Evolutionary conservation across 2,329 filamentous ascomycete genomes (phyloP), one percentile per base, ranked within the genome.

Genomic region (Aspergillus neoniger): DNA sequence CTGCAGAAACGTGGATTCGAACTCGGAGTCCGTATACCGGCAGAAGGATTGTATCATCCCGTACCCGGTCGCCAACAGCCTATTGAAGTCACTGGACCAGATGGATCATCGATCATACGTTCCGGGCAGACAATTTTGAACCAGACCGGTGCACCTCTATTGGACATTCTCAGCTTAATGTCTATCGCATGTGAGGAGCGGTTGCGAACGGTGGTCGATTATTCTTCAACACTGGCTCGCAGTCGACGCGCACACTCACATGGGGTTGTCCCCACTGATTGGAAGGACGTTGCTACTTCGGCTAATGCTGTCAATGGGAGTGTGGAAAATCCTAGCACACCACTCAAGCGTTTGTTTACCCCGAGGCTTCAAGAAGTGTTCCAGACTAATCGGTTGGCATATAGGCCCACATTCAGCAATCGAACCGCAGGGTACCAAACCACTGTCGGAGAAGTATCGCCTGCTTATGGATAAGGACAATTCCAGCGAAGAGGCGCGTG

Each of bases 181-280:
- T 95, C 92, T 5, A 84, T 97, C 59, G 91, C 91, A 17, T 88
- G 91, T 9, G 91, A 94, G 72, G 90, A 96, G 67, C 85, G 92
- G 28, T 69, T 97, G 39, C 84, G 91, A 56, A 86, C 87, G 12
- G 77, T 97, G 30, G 72, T 97, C 3, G 90, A 93, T 70, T 92
- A 96, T 68, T 88, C 91, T 10, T 85, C 88, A 57, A 83, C 83
- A 9, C 78, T 96, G 49, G 86, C 91, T 3, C 83, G 83, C 61
- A 90, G 86, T 61, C 86, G 94, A 57, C 89, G 91, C 71, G 87
- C 84, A 62, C 91, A 89, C 19, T 91, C 92, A 2, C 90, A 96
- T 74, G 94, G 93, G 1, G 80, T 88, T 32, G 82, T 96, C 5
- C 91, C 92, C 2, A 81, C 85, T 9, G 91, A 93, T 57, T 95